phyloP scores from a whole-genome alignment of 2,329 filamentous ascomycete genomes.

The Venturia pyrina region DNA sequence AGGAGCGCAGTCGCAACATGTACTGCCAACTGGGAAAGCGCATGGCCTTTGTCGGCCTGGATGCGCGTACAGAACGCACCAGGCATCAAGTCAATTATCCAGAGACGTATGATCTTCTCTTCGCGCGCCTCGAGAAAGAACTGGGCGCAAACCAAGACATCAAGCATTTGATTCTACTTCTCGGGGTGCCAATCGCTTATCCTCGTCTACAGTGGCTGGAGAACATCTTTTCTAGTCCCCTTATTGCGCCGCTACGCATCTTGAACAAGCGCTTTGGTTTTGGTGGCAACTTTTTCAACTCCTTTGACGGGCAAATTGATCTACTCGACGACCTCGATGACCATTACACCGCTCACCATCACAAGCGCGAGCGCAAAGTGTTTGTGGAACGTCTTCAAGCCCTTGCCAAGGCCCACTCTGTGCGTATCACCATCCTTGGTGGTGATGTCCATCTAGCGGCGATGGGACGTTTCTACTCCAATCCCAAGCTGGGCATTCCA shows the following conservation, averaged over 20 bases:
- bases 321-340: constrained; percentile 56
- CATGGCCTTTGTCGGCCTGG: constrained; percentile 52
- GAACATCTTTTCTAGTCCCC: constrained; percentile 75
- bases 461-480: constrained; percentile 54
- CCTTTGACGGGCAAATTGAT: constrained; percentile 72
- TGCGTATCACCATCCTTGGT: constrained; percentile 52
- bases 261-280: constrained; percentile 84
- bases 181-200: constrained; percentile 62
- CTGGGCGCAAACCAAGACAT: constrained; percentile 44
- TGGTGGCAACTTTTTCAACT: constrained; percentile 78
- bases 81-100: constrained; percentile 86
- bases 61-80: constrained; percentile 63
- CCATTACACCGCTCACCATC: constrained; percentile 78
- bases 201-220: constrained; percentile 88
- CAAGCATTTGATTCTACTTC: constrained; percentile 52
- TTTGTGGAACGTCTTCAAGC: constrained; percentile 57
- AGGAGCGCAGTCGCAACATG: constrained; percentile 49
- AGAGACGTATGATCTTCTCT: constrained; percentile 52
- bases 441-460: constrained; percentile 57
- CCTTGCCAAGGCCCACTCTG: constrained; percentile 43
- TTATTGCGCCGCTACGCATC: constrained; percentile 83
- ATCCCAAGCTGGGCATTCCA: constrained; percentile 45
- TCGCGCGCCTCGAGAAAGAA: constrained; percentile 43
- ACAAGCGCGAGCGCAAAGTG: constrained; percentile 76
- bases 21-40: constrained; percentile 56